Conservation (phyloP, 2,329 filamentous ascomycete species). For the Colletotrichum destructivum region DNA sequence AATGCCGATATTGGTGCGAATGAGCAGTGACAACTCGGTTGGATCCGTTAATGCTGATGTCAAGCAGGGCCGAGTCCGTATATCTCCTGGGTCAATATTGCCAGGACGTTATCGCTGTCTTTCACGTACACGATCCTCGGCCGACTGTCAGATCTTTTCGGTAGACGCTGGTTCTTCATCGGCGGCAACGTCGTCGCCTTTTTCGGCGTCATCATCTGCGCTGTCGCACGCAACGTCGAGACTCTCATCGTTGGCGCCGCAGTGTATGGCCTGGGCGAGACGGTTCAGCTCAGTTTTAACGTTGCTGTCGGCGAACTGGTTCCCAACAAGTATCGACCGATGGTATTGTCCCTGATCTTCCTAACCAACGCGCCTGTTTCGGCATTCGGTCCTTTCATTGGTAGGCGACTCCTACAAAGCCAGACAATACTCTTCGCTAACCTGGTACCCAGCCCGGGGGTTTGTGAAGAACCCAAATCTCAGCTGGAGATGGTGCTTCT, state of each 20-base stretch:
- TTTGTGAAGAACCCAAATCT: constrained; percentile 53
- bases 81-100: constrained; percentile 49
- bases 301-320: constrained; percentile 58
- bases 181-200: constrained; percentile 55
- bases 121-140: constrained; percentile 50
- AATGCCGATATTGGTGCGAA: constrained; percentile 52
- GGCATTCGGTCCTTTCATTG: constrained; percentile 54
- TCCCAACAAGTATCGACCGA: constrained; percentile 58
- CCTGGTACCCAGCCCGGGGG: constrained; percentile 47
- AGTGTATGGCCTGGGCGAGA: constrained; percentile 55
- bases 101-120: constrained; percentile 53
- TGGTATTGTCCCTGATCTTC: constrained; percentile 53
- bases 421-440: neutral
- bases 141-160: constrained; percentile 57
- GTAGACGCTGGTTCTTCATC: constrained; percentile 58
- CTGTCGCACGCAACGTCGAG: constrained; percentile 53
- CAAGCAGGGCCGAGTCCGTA: constrained; percentile 38
- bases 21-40: neutral
- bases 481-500: constrained; percentile 59
- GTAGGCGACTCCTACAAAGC: constrained; percentile 38
- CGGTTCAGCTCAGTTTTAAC: constrained; percentile 55
- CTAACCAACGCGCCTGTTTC: constrained; percentile 53
- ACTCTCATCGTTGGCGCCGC: constrained; percentile 54
- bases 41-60: neutral
- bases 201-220: constrained; percentile 54